Evolutionary conservation across 2,329 filamentous ascomycete genomes (phyloP).

Genomic region (Drechslerella coelobrocha): DNA sequence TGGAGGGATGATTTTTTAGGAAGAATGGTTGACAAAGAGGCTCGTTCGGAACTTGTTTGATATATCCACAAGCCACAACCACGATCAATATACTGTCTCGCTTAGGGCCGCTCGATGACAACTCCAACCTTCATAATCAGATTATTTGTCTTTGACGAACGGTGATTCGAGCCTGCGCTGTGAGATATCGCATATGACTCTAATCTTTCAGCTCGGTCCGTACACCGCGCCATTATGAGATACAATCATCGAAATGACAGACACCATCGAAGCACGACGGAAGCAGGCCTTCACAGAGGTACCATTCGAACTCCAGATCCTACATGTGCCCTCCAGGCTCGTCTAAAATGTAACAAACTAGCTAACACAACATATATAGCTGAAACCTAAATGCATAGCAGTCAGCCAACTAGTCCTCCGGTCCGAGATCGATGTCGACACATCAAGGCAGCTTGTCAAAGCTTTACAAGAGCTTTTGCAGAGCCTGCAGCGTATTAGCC

Average conservation of each 20-base stretch:
- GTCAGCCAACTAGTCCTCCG: slow-evolving; percentile 67
- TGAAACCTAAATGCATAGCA: slow-evolving; percentile 69
- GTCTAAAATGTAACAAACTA: neutral
- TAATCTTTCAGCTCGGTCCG: neutral
- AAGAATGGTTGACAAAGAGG: neutral
- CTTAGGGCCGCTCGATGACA: too few species aligned
- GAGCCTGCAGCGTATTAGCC: slow-evolving; percentile 60
- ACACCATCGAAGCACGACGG: slow-evolving; percentile 26
- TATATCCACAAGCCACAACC: too few species aligned
- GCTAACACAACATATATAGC: slow-evolving; percentile 59
- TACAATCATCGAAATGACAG: slow-evolving; percentile 20
- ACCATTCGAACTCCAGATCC: neutral
- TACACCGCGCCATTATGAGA: neutral
- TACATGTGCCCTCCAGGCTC: neutral
- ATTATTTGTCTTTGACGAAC: neutral
- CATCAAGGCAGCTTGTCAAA: slow-evolving; percentile 60
- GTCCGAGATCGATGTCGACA: slow-evolving; percentile 60
- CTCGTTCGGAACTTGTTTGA: too few species aligned
- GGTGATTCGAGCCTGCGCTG: too few species aligned
- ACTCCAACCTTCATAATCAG: too few species aligned
- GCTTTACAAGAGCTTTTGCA: slow-evolving; percentile 62
- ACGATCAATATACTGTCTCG: neutral
- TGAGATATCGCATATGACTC: neutral
- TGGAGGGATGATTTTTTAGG: neutral
- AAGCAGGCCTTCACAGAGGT: slow-evolving; percentile 48